Conservation (phyloP, 257 asterid species). For the Henckelia pumila region DNA sequence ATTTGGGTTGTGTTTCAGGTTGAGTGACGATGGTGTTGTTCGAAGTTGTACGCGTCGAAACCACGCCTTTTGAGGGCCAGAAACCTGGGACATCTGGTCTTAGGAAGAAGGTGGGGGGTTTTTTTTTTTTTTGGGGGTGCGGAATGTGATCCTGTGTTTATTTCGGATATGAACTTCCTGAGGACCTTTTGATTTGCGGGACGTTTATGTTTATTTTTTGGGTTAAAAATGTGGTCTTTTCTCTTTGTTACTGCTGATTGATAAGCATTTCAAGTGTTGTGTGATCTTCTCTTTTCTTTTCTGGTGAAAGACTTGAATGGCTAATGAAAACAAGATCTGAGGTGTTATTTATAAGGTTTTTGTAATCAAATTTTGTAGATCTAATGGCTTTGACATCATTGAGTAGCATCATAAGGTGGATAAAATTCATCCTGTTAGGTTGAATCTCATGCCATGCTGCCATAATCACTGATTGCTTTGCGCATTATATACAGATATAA, state of each 20-base stretch:
- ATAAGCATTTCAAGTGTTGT: constrained; percentile 7
- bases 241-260: constrained; percentile 1
- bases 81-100: constrained; percentile 97
- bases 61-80: constrained; percentile 89
- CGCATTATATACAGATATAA: neutral
- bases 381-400: constrained; percentile 20
- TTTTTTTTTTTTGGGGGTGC: constrained; percentile 4
- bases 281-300: constrained; percentile 3
- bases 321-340: neutral
- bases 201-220: constrained; percentile 16
- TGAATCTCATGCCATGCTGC: constrained; percentile 9
- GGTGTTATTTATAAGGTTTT: neutral
- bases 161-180: neutral
- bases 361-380: constrained; percentile 23
- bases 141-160: neutral
- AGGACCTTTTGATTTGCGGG: neutral
- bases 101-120: constrained; percentile 64
- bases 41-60: constrained; percentile 59
- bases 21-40: constrained; percentile 58
- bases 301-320: constrained; percentile 1
- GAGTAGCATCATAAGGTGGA: neutral
- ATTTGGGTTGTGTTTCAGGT: constrained; percentile 11
- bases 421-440: neutral
- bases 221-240: neutral
- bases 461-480: constrained; percentile 11